These are phyloP conservation scores for Clavispora santaluciae DNA, from an alignment of 805 yeast species.

Conservation along the genomic window DNA sequence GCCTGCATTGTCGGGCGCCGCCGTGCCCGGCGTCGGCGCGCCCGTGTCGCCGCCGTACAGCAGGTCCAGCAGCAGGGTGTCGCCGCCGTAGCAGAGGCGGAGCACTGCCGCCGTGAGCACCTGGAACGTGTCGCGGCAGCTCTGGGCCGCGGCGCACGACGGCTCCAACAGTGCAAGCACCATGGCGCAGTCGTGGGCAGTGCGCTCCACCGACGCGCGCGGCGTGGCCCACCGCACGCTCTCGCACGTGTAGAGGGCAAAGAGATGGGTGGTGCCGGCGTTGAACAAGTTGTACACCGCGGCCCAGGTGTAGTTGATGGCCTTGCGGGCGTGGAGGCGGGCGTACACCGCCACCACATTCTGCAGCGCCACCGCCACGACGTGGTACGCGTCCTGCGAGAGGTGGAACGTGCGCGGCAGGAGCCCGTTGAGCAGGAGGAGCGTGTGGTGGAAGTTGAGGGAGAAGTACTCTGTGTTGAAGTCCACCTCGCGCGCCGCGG, in stretches of 20 bases:
- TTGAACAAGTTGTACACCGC: constrained; percentile 84
- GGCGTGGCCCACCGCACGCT: constrained; percentile 44
- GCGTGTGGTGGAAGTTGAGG: constrained; percentile 72
- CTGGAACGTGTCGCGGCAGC: constrained; percentile 68
- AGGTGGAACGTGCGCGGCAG: constrained; percentile 64
- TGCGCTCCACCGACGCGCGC: constrained; percentile 38
- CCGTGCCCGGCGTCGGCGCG: too few species aligned
- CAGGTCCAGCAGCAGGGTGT: too few species aligned
- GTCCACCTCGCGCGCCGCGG: constrained; percentile 57
- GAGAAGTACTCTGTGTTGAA: constrained; percentile 68
- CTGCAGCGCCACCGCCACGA: constrained; percentile 59
- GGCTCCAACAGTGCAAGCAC: constrained; percentile 60
- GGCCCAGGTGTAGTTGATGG: constrained; percentile 86
- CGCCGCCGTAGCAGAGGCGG: constrained; percentile 46
- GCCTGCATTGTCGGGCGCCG: too few species aligned
- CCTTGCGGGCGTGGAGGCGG: constrained; percentile 49
- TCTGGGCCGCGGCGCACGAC: constrained; percentile 72
- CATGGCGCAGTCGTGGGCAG: constrained; percentile 51
- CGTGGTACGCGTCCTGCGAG: constrained; percentile 47
- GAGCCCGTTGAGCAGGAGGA: constrained; percentile 68
- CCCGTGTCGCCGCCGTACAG: too few species aligned
- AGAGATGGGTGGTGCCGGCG: constrained; percentile 83
- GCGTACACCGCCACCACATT: constrained; percentile 63
- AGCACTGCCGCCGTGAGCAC: constrained; percentile 68
- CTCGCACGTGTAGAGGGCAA: constrained; percentile 68